Evolutionary conservation across 192 early-diverging fungal genomes (phyloP), one percentile per base, ranked within the genome.

Genomic region (Linnemannia schmuckeri): DNA sequence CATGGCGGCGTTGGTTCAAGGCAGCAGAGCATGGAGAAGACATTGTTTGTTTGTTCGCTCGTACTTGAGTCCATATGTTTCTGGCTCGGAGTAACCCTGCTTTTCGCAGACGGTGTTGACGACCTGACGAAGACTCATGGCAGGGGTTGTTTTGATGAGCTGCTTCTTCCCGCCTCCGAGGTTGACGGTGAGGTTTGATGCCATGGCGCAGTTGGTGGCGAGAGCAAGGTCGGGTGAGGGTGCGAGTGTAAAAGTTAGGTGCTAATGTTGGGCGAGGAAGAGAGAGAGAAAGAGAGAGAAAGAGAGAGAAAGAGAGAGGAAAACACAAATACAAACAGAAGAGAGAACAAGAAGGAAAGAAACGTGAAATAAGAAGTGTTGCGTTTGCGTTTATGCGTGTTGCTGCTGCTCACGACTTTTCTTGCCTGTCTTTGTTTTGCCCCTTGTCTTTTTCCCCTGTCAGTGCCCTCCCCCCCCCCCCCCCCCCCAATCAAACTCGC

Each of bases 131-230:
- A 98, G 89, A 9, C 94, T 90, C 90, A 94, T 97, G 4, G 92
- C 89, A 0, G 96, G 96, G 27, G 96, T 93, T 35, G 94, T 94
- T 77, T 95, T 96, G 52, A 96, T 88, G 18, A 85, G 79, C 38
- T 81, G 76, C 72, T 89, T 90, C 82, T 92, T 90, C 38, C 85
- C 88, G 72, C 81, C 87, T 5, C 87, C 90, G 20, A 91, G 79
- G 40, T 90, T 82, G 47, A 96, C 90, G 18, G 91, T 91, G 46
- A 96, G 70, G 77, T 90, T 91, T 3, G 93, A 92, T 6, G 94
- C 87, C 93, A 94, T 94, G 76, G 35, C 69, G n/a, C 61, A 42
- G 17, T 35, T 7, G 22, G 69, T 1, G 24, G 70, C 6, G n/a
- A 66, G 63, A 78, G 66, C 15, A 27, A 38, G 41, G 70, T 72